Evolutionary conservation across 331 rosid species (phyloP).

Genomic region (Cydonia oblonga): DNA sequence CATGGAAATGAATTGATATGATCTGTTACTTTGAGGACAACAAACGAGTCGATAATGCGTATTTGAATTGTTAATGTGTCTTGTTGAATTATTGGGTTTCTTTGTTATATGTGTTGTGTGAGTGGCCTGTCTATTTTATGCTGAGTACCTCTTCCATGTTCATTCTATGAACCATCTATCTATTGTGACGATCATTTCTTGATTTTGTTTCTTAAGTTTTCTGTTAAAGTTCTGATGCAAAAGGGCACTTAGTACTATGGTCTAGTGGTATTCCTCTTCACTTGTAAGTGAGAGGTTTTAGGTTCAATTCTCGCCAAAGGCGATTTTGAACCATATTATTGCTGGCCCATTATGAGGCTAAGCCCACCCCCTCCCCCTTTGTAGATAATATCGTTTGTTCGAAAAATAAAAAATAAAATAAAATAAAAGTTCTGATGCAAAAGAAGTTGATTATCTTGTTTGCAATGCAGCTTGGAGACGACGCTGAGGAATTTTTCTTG

Average conservation of each 20-base stretch:
- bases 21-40: no score
- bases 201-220: not conserved
- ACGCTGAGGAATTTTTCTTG: slow-evolving; percentile 92
- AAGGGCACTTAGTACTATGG: no score
- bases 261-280: no score
- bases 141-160: not conserved
- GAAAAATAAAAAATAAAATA: no score
- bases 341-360: no score
- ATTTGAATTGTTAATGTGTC: not conserved
- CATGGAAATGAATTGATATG: not conserved
- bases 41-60: no score
- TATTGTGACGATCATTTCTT: not conserved
- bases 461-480: slow-evolving; percentile 69
- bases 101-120: not conserved
- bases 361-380: no score
- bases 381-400: no score
- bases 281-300: no score
- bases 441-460: not conserved
- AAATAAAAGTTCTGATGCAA: not conserved
- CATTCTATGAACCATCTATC: not conserved
- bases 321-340: no score
- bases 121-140: not conserved
- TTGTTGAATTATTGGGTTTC: not conserved
- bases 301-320: no score
- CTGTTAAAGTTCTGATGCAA: not conserved